Evolutionary conservation across 768 basidiomycete genomes (phyloP).

Genomic region (Suillus bovinus): DNA sequence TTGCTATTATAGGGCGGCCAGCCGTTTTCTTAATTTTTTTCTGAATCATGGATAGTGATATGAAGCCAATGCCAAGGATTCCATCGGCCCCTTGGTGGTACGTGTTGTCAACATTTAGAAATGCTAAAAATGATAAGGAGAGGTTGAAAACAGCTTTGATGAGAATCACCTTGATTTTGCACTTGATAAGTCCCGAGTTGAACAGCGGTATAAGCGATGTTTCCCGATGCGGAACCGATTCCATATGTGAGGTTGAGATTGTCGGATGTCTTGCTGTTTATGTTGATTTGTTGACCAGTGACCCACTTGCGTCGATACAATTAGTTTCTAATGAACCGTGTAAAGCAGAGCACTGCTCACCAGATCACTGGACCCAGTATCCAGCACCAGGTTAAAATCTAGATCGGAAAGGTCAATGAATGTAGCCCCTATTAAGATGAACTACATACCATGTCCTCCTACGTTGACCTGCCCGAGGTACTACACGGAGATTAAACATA

Average conservation of each 20-base stretch:
- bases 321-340: background rate
- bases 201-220: constrained; percentile 37
- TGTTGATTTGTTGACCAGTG: constrained; percentile 21
- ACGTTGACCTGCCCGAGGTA: constrained; percentile 31
- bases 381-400: constrained; percentile 30
- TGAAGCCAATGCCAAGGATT: constrained; percentile 29
- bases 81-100: constrained; percentile 19
- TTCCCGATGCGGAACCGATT: constrained; percentile 38
- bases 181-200: constrained; percentile 35
- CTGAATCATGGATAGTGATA: constrained; percentile 24
- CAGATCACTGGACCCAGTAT: constrained; percentile 33
- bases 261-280: constrained; percentile 32
- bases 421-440: background rate
- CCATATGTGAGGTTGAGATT: constrained; percentile 37
- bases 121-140: constrained; percentile 11
- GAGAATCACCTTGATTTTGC: constrained; percentile 20
- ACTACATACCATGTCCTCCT: constrained; percentile 27
- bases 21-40: constrained; percentile 18
- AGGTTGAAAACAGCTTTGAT: background rate
- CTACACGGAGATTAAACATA: constrained; percentile 12
- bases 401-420: background rate
- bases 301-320: constrained; percentile 20
- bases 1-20: constrained; percentile 36
- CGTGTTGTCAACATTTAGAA: constrained; percentile 23
- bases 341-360: background rate